phyloP scores from a whole-genome alignment of 1,139 yeast species.

The Hanseniaspora uvarum region DNA sequence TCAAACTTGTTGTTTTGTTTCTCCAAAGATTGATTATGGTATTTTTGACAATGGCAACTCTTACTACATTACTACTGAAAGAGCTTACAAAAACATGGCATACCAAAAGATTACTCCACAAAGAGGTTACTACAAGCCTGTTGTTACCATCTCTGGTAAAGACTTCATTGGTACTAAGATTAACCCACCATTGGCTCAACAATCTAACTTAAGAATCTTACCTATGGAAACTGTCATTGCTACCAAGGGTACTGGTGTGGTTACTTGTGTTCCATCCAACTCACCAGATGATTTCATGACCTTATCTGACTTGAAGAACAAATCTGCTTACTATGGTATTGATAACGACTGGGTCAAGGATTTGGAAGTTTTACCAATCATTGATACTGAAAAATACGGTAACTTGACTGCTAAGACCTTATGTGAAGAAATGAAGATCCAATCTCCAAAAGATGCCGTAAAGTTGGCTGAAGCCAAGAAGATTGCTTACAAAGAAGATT shows the following conservation, averaged over 20 bases:
- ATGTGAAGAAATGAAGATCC: constrained; percentile 79
- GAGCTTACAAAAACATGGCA: constrained; percentile 97
- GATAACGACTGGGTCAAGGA: constrained; percentile 76
- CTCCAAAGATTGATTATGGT: constrained; percentile 90
- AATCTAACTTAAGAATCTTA: constrained; percentile 64
- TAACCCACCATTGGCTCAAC: constrained; percentile 69
- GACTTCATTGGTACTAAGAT: constrained; percentile 77
- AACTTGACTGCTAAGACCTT: constrained; percentile 76
- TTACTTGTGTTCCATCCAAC: constrained; percentile 95
- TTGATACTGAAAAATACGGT: constrained; percentile 78
- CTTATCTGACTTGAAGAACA: constrained; percentile 68
- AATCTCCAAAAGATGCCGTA: constrained; percentile 84
- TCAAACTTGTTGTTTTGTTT: constrained; percentile 94
- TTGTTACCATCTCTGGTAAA: constrained; percentile 55
- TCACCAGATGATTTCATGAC: constrained; percentile 96
- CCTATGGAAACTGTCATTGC: constrained; percentile 98
- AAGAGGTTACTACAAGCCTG: constrained; percentile 67
- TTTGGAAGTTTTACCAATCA: constrained; percentile 56
- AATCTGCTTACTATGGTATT: constrained; percentile 83
- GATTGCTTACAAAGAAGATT: constrained; percentile 91
- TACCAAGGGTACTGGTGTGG: constrained; percentile 96
- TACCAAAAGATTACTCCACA: constrained; percentile 85
- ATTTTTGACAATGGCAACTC: constrained; percentile 78
- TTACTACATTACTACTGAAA: constrained; percentile 79
- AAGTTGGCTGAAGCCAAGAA: constrained; percentile 89